phyloP scores from a whole-genome alignment of 345 rosid species.

The Viola odorata region DNA sequence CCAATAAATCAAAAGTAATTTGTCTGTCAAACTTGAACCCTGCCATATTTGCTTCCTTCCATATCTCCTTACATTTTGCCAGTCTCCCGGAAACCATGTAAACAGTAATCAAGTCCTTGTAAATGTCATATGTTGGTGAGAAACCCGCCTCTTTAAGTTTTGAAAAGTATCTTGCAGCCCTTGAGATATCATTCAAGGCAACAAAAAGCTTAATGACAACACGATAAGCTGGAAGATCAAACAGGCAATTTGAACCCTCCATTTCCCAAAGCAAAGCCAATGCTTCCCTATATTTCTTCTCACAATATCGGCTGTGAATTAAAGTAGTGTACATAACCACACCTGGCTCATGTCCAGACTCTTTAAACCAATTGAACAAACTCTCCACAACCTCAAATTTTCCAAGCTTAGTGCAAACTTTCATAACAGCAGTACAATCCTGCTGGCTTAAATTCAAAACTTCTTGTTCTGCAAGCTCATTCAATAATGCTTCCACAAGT shows the following conservation, averaged over 20 bases:
- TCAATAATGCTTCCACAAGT: constrained; percentile 41
- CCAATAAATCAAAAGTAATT: constrained; percentile 27
- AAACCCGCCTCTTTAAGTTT: constrained; percentile 85
- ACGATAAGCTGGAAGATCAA: constrained; percentile 84
- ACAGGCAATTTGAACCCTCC: constrained; percentile 64
- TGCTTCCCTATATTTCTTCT: constrained; percentile 67
- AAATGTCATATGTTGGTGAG: constrained; percentile 65
- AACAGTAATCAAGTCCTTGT: constrained; percentile 44
- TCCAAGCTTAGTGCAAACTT: constrained; percentile 53
- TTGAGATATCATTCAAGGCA: constrained; percentile 63
- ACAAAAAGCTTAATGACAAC: constrained; percentile 69
- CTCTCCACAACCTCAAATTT: constrained; percentile 58
- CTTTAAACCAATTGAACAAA: constrained; percentile 58
- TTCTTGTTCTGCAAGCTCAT: constrained; percentile 64
- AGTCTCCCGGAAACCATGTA: constrained; percentile 52
- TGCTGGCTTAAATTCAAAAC: constrained; percentile 59
- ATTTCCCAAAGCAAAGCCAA: constrained; percentile 80
- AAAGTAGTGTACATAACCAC: constrained; percentile 82
- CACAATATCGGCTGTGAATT: constrained; percentile 62
- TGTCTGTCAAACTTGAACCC: constrained; percentile 57
- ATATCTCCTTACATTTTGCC: constrained; percentile 59
- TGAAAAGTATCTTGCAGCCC: constrained; percentile 70
- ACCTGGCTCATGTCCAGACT: constrained; percentile 47
- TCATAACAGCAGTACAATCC: constrained; percentile 82
- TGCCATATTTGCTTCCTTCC: constrained; percentile 68